These are phyloP conservation scores for Fraxinus greggii DNA, from an alignment of 305 asterid genomes.

Conservation along the genomic window DNA sequence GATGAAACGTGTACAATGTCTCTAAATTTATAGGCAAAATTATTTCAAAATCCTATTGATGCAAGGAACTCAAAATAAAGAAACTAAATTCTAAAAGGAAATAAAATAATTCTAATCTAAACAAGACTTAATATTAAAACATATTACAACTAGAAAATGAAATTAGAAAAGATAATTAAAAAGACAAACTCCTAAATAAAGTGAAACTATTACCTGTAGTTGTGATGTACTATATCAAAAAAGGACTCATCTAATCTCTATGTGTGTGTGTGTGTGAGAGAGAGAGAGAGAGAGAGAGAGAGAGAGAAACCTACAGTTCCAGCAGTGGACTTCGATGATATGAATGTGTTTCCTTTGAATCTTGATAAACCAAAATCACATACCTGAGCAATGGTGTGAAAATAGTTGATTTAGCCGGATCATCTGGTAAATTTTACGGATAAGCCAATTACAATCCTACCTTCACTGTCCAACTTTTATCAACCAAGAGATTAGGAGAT, in stretches of 20 bases:
- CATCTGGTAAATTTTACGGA: conserved; percentile 8
- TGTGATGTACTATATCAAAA: neutral
- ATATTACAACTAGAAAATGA: no score
- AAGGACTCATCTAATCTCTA: neutral
- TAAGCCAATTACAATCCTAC: conserved; percentile 33
- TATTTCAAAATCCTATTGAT: no score
- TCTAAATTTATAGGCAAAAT: no score
- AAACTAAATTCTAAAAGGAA: no score
- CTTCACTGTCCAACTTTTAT: conserved; percentile 90
- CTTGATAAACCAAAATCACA: conserved; percentile 93
- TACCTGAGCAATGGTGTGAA: conserved; percentile 42
- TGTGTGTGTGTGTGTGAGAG: neutral
- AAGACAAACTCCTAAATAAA: no score
- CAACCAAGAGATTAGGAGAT: conserved; percentile 91
- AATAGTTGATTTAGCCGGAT: conserved; percentile 18
- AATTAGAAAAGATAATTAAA: no score
- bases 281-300: conserved; percentile 13
- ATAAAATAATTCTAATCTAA: no score
- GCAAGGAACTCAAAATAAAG: no score
- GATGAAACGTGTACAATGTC: no score
- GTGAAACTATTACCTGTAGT: no score
- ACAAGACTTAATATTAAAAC: no score
- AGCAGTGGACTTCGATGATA: conserved; percentile 84
- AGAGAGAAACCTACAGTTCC: conserved; percentile 72
- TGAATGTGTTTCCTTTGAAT: conserved; percentile 87